Evolutionary conservation across 2,329 filamentous ascomycete species (phyloP), one percentile per base, ranked within the genome.

Genomic region (Geosmithia putterillii): DNA sequence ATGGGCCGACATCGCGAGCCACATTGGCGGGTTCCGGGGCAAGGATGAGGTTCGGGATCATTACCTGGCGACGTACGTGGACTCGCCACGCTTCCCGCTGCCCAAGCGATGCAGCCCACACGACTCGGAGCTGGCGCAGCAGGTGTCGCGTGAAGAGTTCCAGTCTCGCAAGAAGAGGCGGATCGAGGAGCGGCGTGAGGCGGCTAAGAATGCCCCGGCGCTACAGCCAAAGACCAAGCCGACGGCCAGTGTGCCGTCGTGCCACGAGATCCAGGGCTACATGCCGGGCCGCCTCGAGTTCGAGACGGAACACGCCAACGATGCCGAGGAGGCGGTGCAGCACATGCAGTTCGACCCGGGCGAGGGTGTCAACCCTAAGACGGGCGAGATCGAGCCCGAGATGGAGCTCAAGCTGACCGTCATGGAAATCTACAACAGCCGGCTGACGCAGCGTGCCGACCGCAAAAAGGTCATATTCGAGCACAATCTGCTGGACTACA

Each of bases 281-380:
- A 98, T 98, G 92, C 92, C 92, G 3, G 92, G 92, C 38, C 87
- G 92, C 36, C 65, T 98, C 50, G 92, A 98, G 57, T 98, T 98
- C 50, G 92, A 98, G 69, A 95, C 86, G 0, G 92, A 98, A 55
- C 92, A 95, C 58, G 86, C 90, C 56, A 98, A 98, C 55, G 92
- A 98, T 55, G 92, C 92, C 1, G 92, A 98, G 65, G 94, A 96
- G 64, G 90, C 90, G 0, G 92, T 98, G 2, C 92, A 98, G 60
- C 81, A 94, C 49, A 96, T 98, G 89, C 85, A 94, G 50, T 98
- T 98, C 55, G 90, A 96, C 45, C 90, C 92, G 0, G 92, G 92
- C 21, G 90, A 95, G 63, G 92, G 92, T 45, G 72, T 94, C 51
- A 94, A 95, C 55, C 81, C 84, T 1, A 68, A 73, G 3, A 95